Conservation (phyloP, 139 green algal species). For the Eudorina sp. region DNA sequence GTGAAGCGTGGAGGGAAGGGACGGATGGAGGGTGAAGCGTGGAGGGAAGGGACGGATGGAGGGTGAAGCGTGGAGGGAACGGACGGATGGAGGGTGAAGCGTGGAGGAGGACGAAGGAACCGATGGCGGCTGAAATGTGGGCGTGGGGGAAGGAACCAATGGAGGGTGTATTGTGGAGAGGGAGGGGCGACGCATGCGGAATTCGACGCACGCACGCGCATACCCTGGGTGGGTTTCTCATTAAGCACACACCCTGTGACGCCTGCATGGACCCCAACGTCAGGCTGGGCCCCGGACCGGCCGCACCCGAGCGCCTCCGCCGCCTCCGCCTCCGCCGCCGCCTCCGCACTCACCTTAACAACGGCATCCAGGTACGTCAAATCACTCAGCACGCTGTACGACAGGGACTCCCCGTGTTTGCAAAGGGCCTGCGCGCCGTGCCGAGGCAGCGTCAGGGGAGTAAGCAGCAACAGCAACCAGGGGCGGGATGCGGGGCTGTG, state of each 20-base stretch:
- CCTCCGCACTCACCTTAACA: constrained; percentile 18
- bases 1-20: not conserved
- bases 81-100: too few relatives aligned
- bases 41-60: not conserved
- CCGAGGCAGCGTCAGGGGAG: not conserved
- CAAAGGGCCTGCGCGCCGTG: not conserved
- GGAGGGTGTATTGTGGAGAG: too few relatives aligned
- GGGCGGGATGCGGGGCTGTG: not conserved
- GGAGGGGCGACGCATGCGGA: not conserved
- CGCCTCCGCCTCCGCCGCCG: too few relatives aligned
- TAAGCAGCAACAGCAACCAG: not conserved
- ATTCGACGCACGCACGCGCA: not conserved
- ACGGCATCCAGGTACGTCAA: constrained; percentile 43
- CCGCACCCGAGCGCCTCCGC: not conserved
- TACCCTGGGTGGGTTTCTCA: not conserved
- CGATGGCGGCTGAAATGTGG: too few relatives aligned
- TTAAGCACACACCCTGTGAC: not conserved
- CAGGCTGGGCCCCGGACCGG: not conserved
- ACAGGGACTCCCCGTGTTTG: constrained; percentile 21
- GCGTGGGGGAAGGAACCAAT: too few relatives aligned
- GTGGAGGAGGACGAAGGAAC: too few relatives aligned
- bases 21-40: not conserved
- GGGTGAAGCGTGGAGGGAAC: not conserved
- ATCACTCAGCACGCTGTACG: constrained; percentile 3
- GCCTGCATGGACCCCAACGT: not conserved